A percentile compares a stretch with the other conserved stretches of the same genome.
Conservation (phyloP, 1,139 yeast genomes). For the Diutina catenulata region DNA sequence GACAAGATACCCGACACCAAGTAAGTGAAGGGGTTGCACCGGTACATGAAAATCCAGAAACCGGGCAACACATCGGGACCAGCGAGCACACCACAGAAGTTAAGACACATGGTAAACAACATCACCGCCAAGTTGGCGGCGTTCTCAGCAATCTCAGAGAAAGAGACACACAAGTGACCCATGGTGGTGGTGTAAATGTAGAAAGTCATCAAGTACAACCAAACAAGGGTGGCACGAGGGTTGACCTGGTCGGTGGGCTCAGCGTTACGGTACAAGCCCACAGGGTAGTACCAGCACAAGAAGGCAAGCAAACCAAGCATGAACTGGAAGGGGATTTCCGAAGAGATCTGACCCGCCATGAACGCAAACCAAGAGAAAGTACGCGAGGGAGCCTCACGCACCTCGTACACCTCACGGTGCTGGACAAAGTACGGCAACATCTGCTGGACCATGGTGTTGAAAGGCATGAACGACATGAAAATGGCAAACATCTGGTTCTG, state of each 20-base stretch:
- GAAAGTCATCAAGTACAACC: constrained; percentile 30
- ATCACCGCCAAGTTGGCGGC: constrained; percentile 34
- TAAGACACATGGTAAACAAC: constrained; percentile 25
- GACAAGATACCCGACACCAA: constrained; percentile 41
- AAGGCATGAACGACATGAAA: constrained; percentile 5
- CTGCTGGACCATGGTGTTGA: constrained; percentile 6
- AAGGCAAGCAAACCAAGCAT: constrained; percentile 53
- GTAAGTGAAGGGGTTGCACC: constrained; percentile 44
- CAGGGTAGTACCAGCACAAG: constrained; percentile 74
- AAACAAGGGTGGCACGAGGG: constrained; percentile 10
- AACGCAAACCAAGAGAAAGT: constrained; percentile 5
- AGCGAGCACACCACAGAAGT: constrained; percentile 49
- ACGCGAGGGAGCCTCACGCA: constrained; percentile 3
- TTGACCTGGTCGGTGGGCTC: constrained; percentile 9
- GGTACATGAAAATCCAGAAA: constrained; percentile 48
- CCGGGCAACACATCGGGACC: constrained; percentile 36
- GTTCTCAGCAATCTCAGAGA: constrained; percentile 28
- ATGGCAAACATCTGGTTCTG: constrained; percentile 10
- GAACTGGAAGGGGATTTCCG: constrained; percentile 11
- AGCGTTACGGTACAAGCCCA: constrained; percentile 56
- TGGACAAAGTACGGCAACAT: constrained; percentile 6
- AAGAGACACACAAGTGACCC: constrained; percentile 28
- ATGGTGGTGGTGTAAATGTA: constrained; percentile 32
- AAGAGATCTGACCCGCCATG: constrained; percentile 4
- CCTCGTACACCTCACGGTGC: constrained; percentile 4